A percentile compares a stretch with the other conserved stretches of the same genome.
Evolutionary conservation across 257 asterid species (phyloP).

Genomic region (Solanum sejunctum): DNA sequence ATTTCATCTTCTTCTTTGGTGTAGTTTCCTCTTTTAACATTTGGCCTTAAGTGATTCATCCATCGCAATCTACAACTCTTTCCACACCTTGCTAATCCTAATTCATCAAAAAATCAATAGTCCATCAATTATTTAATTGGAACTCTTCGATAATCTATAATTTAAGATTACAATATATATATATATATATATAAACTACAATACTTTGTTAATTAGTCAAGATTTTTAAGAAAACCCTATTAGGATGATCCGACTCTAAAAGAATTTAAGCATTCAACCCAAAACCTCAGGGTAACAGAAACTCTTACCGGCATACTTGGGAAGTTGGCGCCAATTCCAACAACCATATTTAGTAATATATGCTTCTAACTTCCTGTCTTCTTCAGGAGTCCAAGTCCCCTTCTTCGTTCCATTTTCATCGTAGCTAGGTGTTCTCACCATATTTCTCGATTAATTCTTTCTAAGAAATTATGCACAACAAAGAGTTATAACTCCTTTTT

Average conservation of each 20-base stretch:
- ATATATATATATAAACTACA: too few species aligned
- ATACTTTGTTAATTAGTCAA: background rate
- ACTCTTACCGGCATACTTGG: background rate
- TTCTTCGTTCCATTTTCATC: slow-evolving; percentile 1
- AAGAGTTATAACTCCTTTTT: background rate
- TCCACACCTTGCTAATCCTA: slow-evolving; percentile 7
- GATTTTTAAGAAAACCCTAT: background rate
- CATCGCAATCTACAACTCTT: slow-evolving; percentile 11
- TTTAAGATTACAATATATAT: too few species aligned
- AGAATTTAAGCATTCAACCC: background rate
- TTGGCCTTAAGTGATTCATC: slow-evolving; percentile 5
- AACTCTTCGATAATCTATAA: background rate
- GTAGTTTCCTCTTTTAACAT: slow-evolving; percentile 2
- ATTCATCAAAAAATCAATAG: background rate
- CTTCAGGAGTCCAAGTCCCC: slow-evolving; percentile 3
- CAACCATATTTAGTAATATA: slow-evolving; percentile 3
- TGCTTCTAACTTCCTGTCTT: slow-evolving; percentile 1
- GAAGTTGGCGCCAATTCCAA: slow-evolving; percentile 8
- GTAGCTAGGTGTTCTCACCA: background rate
- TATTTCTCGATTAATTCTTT: background rate
- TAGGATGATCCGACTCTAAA: accelerated
- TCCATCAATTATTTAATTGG: background rate
- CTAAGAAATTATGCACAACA: background rate
- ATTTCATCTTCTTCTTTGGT: background rate
- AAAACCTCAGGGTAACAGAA: background rate